Evolutionary conservation across 2,329 filamentous ascomycete species (phyloP).

Genomic region (Tolypocladium guangdongense): DNA sequence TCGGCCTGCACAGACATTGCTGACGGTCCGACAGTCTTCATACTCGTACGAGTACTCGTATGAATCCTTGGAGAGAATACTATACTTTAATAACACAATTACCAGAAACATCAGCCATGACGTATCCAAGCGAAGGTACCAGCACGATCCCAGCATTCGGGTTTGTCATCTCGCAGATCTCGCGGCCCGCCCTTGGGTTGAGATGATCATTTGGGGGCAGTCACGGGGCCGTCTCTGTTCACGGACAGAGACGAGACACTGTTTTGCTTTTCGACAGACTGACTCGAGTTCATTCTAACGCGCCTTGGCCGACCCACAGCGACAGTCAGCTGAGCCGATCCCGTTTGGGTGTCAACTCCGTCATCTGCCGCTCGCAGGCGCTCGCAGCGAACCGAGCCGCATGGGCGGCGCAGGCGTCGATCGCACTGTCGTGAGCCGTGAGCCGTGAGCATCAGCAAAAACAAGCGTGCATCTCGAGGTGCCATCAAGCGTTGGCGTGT

Average conservation of each 20-base stretch:
- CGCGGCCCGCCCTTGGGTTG: neutral
- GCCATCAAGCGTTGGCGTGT: too few relatives aligned
- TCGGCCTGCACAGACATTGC: neutral
- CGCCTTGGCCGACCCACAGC: neutral
- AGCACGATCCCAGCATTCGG: neutral
- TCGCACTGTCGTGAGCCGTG: neutral
- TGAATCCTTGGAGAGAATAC: neutral
- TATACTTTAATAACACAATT: too few relatives aligned
- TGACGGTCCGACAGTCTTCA: neutral
- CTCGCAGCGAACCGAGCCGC: neutral
- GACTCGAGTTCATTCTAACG: neutral
- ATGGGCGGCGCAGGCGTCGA: neutral
- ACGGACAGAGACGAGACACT: neutral
- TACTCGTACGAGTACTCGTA: too few relatives aligned
- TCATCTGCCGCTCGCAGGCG: neutral
- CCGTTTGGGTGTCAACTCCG: too few relatives aligned
- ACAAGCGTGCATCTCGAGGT: neutral
- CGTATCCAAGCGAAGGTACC: neutral
- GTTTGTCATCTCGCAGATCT: neutral
- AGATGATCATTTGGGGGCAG: neutral
- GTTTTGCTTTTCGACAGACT: neutral
- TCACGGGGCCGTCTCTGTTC: neutral
- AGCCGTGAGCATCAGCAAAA: neutral
- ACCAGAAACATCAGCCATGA: too few relatives aligned
- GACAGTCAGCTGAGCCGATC: neutral